Conservation (phyloP, 805 yeast genomes). For the Pichia gijzeniarum region DNA sequence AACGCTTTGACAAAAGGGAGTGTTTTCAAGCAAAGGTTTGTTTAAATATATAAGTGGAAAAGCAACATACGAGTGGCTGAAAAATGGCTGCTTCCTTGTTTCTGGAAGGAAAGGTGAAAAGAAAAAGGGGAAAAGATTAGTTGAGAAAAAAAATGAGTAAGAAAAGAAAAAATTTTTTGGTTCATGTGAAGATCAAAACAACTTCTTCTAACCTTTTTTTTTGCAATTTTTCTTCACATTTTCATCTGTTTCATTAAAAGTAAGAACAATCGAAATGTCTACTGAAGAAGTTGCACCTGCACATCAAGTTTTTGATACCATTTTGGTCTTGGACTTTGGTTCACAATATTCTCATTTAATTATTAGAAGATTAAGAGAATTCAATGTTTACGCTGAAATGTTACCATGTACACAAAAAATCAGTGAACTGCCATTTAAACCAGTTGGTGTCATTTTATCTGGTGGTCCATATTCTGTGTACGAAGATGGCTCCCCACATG, state of each 20-base stretch:
- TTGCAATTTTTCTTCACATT: too few relatives aligned
- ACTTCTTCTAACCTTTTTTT: too few relatives aligned
- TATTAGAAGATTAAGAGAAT: slow-evolving; percentile 95
- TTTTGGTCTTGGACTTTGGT: slow-evolving; percentile 94
- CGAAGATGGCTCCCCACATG: slow-evolving; percentile 94
- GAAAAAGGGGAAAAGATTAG: too few relatives aligned
- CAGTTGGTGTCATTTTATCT: slow-evolving; percentile 91
- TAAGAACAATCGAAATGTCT: slow-evolving; percentile 10
- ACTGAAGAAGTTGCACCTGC: slow-evolving; percentile 45
- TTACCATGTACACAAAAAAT: slow-evolving; percentile 98
- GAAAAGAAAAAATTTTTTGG: too few relatives aligned
- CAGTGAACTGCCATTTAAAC: slow-evolving; percentile 85
- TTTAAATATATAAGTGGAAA: too few relatives aligned
- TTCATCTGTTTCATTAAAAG: not conserved
- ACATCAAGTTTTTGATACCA: slow-evolving; percentile 88
- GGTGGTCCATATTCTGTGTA: slow-evolving; percentile 99
- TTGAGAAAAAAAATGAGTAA: too few relatives aligned
- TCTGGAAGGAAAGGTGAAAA: too few relatives aligned
- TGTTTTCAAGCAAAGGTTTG: too few relatives aligned
- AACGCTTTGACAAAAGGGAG: too few relatives aligned
- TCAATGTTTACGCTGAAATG: slow-evolving; percentile 98
- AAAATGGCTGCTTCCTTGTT: too few relatives aligned
- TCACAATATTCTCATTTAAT: slow-evolving; percentile 97
- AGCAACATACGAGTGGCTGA: too few relatives aligned
- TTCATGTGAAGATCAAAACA: too few relatives aligned